A percentile compares a stretch with the other conserved stretches of the same genome.
These are phyloP conservation scores for Backusella parvicylindrica DNA, from an alignment of 192 early-diverging fungal species.

Conservation along the genomic window DNA sequence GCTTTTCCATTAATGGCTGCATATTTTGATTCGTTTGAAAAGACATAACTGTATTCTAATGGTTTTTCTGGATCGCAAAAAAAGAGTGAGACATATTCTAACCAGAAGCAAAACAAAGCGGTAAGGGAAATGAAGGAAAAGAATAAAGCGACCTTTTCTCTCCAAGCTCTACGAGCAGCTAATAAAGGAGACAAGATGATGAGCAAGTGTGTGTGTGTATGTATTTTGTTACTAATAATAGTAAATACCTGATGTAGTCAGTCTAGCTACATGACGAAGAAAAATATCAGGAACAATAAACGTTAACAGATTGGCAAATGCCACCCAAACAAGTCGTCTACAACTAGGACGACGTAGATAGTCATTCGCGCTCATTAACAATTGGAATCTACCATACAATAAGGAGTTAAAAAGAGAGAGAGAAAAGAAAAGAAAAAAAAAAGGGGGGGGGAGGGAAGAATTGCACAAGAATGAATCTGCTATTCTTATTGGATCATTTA, in stretches of 20 bases:
- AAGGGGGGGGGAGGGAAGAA: background rate
- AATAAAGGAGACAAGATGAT: background rate
- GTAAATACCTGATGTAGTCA: constrained; percentile 19
- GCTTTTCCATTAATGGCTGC: constrained; percentile 32
- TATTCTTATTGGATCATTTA: background rate
- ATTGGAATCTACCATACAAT: constrained; percentile 7
- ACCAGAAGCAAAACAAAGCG: constrained; percentile 21
- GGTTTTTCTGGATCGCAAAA: constrained; percentile 27
- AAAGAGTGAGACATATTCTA: constrained; percentile 24
- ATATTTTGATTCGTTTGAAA: constrained; percentile 9
- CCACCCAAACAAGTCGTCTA: constrained; percentile 22
- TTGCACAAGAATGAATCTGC: background rate
- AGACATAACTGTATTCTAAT: constrained; percentile 20
- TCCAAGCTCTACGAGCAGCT: constrained; percentile 24
- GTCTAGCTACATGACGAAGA: constrained; percentile 11
- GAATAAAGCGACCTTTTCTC: constrained; percentile 32
- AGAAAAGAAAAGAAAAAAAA: background rate
- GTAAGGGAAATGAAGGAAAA: constrained; percentile 16
- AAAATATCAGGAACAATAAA: constrained; percentile 21
- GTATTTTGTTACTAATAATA: background rate
- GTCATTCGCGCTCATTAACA: constrained; percentile 4
- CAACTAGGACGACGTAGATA: constrained; percentile 12
- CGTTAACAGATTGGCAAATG: constrained; percentile 21
- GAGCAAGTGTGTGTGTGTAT: background rate
- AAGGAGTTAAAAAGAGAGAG: background rate